A percentile compares a stretch with the other conserved stretches of the same genome.
These are phyloP conservation scores for Ustilago bromivora DNA, from an alignment of 1,284 basidiomycete genomes.

Conservation along the genomic window DNA sequence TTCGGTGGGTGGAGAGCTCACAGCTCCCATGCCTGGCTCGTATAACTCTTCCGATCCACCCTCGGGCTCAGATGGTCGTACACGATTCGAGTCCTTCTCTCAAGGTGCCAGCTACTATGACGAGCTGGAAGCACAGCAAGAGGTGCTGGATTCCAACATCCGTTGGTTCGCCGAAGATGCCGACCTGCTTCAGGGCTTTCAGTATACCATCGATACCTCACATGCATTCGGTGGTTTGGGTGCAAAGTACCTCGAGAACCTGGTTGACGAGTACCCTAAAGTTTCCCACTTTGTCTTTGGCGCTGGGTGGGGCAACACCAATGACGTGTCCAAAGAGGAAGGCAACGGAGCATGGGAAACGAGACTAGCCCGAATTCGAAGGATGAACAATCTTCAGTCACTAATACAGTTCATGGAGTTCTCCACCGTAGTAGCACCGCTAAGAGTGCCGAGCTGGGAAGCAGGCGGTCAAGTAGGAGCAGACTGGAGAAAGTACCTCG, in stretches of 20 bases:
- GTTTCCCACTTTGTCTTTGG: conserved; percentile 45
- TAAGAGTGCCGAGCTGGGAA: conserved; percentile 29
- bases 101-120: conserved; percentile 46
- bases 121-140: conserved; percentile 54
- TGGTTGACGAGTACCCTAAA: conserved; percentile 65
- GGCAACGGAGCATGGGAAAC: conserved; percentile 21
- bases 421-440: conserved; percentile 46
- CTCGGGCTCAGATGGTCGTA: conserved; percentile 20
- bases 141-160: conserved; percentile 58
- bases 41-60: conserved; percentile 26
- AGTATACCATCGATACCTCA: conserved; percentile 52
- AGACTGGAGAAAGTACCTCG: conserved; percentile 27
- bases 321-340: conserved; percentile 8
- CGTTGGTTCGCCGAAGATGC: conserved; percentile 66
- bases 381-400: conserved; percentile 59
- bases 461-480: conserved; percentile 20
- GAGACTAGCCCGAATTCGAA: conserved; percentile 35
- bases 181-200: conserved; percentile 63
- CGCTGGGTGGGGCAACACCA: conserved; percentile 47
- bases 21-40: conserved; percentile 51
- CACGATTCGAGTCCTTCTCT: conserved; percentile 50
- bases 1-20: conserved; percentile 48
- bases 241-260: conserved; percentile 44
- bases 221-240: conserved; percentile 61
- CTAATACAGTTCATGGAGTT: conserved; percentile 45